These are phyloP conservation scores for Purshia tridentata DNA, from an alignment of 306 rosid genomes.

Conservation along the genomic window DNA sequence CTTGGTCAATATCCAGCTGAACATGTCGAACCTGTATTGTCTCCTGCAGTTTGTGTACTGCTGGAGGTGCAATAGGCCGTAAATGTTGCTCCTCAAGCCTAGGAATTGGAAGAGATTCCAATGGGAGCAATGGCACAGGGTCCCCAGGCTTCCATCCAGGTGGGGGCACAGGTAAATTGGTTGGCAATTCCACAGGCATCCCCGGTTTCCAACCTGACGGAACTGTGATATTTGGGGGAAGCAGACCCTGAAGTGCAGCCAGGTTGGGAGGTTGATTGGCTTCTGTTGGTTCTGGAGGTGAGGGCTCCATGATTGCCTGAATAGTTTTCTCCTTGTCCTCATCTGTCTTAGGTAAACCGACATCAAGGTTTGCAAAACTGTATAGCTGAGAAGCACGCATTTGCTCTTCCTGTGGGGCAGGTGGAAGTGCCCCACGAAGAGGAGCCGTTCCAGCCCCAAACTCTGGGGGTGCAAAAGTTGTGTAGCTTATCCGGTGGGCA, in stretches of 20 bases:
- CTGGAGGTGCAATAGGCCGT: slow-evolving; percentile 50
- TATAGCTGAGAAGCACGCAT: slow-evolving; percentile 93
- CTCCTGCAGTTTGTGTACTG: slow-evolving; percentile 53
- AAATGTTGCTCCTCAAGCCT: slow-evolving; percentile 58
- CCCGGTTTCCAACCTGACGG: slow-evolving; percentile 98
- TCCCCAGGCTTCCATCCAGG: slow-evolving; percentile 99
- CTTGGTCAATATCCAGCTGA: slow-evolving; percentile 84
- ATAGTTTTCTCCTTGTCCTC: slow-evolving; percentile 62
- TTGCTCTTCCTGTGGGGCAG: slow-evolving; percentile 96
- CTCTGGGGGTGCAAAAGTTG: slow-evolving; percentile 97
- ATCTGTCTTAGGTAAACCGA: slow-evolving; percentile 71
- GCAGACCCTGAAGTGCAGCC: slow-evolving; percentile 61
- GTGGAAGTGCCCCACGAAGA: slow-evolving; percentile 85
- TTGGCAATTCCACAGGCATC: slow-evolving; percentile 84
- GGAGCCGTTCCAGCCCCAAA: slow-evolving; percentile 87
- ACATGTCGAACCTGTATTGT: slow-evolving; percentile 87
- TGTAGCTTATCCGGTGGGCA: slow-evolving; percentile 84
- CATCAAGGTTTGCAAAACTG: slow-evolving; percentile 77
- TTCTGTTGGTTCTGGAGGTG: slow-evolving; percentile 37
- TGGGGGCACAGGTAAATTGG: slow-evolving; percentile 73
- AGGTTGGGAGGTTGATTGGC: slow-evolving; percentile 52
- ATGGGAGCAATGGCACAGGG: slow-evolving; percentile 78
- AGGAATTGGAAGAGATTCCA: slow-evolving; percentile 57
- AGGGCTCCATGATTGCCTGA: slow-evolving; percentile 67
- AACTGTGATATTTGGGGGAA: slow-evolving; percentile 67